Evolutionary conservation across 1,284 basidiomycete species (phyloP).

Genomic region (Malassezia globosa): DNA sequence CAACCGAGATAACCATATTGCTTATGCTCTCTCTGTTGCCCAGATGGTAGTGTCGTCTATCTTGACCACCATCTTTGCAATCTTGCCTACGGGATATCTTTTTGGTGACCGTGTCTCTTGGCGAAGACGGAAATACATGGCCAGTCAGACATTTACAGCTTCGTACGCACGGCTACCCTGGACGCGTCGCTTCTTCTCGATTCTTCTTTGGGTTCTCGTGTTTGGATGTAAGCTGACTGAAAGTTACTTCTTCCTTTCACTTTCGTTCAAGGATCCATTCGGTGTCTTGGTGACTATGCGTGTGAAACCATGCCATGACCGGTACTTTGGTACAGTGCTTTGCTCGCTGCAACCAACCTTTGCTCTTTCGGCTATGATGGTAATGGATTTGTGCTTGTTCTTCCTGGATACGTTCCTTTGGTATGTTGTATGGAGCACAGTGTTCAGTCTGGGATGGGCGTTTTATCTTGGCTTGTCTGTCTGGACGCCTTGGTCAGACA

Average conservation of each 20-base stretch:
- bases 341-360: constrained; percentile 45
- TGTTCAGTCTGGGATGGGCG: constrained; percentile 46
- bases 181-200: constrained; percentile 36
- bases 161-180: constrained; percentile 36
- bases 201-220: constrained; percentile 43
- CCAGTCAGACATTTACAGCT: constrained; percentile 47
- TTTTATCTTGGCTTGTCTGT: constrained; percentile 47
- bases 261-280: constrained; percentile 46
- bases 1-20: constrained; percentile 14
- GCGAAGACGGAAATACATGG: constrained; percentile 46
- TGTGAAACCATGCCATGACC: constrained; percentile 42
- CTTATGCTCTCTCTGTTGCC: constrained; percentile 26
- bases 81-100: constrained; percentile 42
- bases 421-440: constrained; percentile 48
- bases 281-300: constrained; percentile 45
- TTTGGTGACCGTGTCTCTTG: constrained; percentile 46
- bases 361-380: constrained; percentile 41
- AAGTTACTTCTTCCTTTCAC: constrained; percentile 47
- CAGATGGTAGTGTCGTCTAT: constrained; percentile 38
- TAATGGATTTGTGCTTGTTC: constrained; percentile 47
- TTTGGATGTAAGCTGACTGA: constrained; percentile 48
- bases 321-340: constrained; percentile 43
- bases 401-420: constrained; percentile 47
- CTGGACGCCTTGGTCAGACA: constrained; percentile 47
- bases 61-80: constrained; percentile 42